Evolutionary conservation across 257 asterid species (phyloP), one percentile per base, ranked within the genome.

Genomic region (Gentiana straminea): DNA sequence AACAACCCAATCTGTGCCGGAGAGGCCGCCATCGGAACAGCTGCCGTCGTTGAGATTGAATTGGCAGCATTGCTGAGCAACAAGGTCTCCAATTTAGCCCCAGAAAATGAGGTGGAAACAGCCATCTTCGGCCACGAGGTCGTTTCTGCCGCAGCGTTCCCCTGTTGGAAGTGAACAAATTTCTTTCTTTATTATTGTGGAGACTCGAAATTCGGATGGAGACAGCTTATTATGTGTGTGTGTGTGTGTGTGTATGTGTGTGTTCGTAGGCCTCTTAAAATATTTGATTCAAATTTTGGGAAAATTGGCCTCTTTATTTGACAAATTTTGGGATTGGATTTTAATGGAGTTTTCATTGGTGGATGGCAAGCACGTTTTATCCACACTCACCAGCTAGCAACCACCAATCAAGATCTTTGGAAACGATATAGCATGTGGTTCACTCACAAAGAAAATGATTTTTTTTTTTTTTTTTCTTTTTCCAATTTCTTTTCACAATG

Each of bases 31-130:
- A 39, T 7, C 6, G 44, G 4, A 50, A 46, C 56, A 32, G 70
- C 36, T 33, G 65, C 58, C 7, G 65, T 51, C 1, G 74, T 76
- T 33, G 58, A 38, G 5, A 79, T 57, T 2, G 73, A 65, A 71
- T 84, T 62, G 76, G 88, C 52, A 70, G 77, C 55, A 35, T 75
- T 75, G 71, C 80, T 73, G 63, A 71, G 61, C 50, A 81, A 72
- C 57, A 90, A 62, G 50, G 84, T 76, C 67, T 89, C 95, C 41
- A 86, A 79, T 83, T 86, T 90, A 2, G 90, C 80, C 45, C 84
- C 94, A 11, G 84, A 77, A 61, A 84, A 80, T 54, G 91, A 79
- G 56, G 79, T 77, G 49, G 94, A 78, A 15, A 82, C 87, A 32
- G 88, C 94, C 97, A 89, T 88, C 50, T 34, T 62, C 8, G 7